Conservation (phyloP, 306 rosid genomes). For the Dryas alaskensis region DNA sequence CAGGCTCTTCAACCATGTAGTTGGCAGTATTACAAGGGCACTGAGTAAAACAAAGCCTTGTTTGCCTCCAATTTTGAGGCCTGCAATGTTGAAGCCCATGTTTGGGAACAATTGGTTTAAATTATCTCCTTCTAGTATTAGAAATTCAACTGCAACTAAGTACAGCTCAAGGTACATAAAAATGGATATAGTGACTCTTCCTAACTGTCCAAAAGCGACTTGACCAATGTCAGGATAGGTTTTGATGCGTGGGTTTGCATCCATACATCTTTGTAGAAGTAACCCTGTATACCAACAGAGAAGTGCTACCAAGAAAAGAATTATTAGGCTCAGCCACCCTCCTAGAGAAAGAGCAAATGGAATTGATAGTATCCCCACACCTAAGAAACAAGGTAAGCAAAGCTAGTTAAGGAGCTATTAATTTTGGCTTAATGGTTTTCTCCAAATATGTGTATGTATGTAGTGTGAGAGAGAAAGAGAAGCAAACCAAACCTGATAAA, state of each 20-base stretch:
- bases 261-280: slow-evolving; percentile 61
- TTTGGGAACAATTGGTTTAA: slow-evolving; percentile 52
- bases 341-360: slow-evolving; percentile 73
- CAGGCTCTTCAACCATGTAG: slow-evolving; percentile 65
- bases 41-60: slow-evolving; percentile 44
- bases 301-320: slow-evolving; percentile 44
- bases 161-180: slow-evolving; percentile 51
- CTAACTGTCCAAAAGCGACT: slow-evolving; percentile 56
- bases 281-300: slow-evolving; percentile 65
- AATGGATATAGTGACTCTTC: slow-evolving; percentile 42
- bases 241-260: slow-evolving; percentile 31
- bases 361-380: slow-evolving; percentile 72
- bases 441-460: neutral
- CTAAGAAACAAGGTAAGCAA: slow-evolving; percentile 22
- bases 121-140: slow-evolving; percentile 71
- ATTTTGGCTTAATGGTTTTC: neutral
- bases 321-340: slow-evolving; percentile 65
- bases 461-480: neutral
- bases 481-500: slow-evolving; percentile 46
- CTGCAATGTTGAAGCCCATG: slow-evolving; percentile 31
- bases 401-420: neutral
- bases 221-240: slow-evolving; percentile 64
- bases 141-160: slow-evolving; percentile 52
- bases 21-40: slow-evolving; percentile 51
- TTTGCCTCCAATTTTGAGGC: slow-evolving; percentile 37